Conservation (phyloP, 176 grass and related monocot species). For the Puccinellia tenuiflora region DNA sequence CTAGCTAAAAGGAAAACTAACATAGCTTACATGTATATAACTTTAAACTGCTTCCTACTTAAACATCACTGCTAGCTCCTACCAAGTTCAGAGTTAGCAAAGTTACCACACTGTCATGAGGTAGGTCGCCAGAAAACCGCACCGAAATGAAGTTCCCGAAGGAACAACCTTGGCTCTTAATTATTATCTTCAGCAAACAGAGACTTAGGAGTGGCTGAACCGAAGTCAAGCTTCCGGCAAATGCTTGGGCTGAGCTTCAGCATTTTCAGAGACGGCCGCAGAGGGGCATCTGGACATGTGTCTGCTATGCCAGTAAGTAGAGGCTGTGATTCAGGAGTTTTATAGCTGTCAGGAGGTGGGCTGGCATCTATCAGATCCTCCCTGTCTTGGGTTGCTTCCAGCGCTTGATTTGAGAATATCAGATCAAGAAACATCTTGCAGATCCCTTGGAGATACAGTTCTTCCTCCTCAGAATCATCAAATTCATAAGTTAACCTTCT, state of each 20-base stretch:
- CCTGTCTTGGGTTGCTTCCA: not conserved
- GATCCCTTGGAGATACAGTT: slow-evolving; percentile 29
- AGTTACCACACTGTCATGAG: slow-evolving; percentile 2
- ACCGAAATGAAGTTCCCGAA: not conserved
- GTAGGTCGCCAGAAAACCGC: not conserved
- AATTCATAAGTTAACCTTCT: slow-evolving; percentile 24
- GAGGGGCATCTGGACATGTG: slow-evolving; percentile 52
- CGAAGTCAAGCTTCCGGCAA: slow-evolving; percentile 66
- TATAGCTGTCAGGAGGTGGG: slow-evolving; percentile 4
- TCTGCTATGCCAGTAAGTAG: slow-evolving; percentile 42
- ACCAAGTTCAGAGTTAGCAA: slow-evolving; percentile 23
- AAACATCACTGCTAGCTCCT: slow-evolving; percentile 13
- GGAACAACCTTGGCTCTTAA: not conserved
- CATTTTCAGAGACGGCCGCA: slow-evolving; percentile 18
- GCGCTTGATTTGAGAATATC: slow-evolving; percentile 32
- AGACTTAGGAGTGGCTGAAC: slow-evolving; percentile 11
- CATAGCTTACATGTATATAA: slow-evolving; percentile 40
- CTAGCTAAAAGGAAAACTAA: slow-evolving; percentile 15
- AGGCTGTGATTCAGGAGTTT: slow-evolving; percentile 47
- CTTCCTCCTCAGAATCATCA: slow-evolving; percentile 46
- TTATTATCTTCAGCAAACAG: not conserved
- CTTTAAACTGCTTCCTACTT: slow-evolving; percentile 31
- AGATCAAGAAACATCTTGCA: slow-evolving; percentile 44
- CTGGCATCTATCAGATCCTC: slow-evolving; percentile 4
- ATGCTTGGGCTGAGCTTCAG: slow-evolving; percentile 35